phyloP scores from a whole-genome alignment of 306 rosid genomes.

The Morella rubra region DNA sequence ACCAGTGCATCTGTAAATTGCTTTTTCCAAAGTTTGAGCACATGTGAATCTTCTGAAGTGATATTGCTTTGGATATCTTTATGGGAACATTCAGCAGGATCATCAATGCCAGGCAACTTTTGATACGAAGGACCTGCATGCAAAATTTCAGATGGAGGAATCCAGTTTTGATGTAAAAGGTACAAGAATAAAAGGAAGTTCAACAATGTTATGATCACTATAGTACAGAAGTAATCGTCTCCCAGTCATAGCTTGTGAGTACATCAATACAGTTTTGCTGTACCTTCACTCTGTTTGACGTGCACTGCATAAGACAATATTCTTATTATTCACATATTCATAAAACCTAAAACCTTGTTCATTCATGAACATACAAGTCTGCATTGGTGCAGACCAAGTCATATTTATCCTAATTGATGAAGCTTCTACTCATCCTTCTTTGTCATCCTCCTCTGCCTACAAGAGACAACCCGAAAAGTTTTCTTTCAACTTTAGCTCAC shows the following conservation, averaged over 20 bases:
- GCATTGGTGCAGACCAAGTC: not conserved
- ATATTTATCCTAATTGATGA: not conserved
- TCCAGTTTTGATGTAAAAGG: not conserved
- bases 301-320: no score
- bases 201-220: not conserved
- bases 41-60: conserved; percentile 34
- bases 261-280: not conserved
- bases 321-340: not conserved
- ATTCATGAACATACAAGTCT: not conserved
- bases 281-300: not conserved
- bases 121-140: conserved; percentile 48
- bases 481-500: not conserved
- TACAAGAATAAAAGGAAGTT: not conserved
- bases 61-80: conserved; percentile 26
- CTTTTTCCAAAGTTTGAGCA: conserved; percentile 62
- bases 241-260: not conserved
- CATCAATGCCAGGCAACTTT: conserved; percentile 46
- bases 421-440: not conserved
- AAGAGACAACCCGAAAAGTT: not conserved
- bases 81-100: conserved; percentile 41
- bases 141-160: conserved; percentile 2
- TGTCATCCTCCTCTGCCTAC: not conserved
- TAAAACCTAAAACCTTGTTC: not conserved
- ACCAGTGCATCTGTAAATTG: conserved; percentile 73
- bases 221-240: not conserved